These are phyloP conservation scores for Lecanicillium sp. DNA, from an alignment of 2,329 filamentous ascomycete species.

Conservation along the genomic window DNA sequence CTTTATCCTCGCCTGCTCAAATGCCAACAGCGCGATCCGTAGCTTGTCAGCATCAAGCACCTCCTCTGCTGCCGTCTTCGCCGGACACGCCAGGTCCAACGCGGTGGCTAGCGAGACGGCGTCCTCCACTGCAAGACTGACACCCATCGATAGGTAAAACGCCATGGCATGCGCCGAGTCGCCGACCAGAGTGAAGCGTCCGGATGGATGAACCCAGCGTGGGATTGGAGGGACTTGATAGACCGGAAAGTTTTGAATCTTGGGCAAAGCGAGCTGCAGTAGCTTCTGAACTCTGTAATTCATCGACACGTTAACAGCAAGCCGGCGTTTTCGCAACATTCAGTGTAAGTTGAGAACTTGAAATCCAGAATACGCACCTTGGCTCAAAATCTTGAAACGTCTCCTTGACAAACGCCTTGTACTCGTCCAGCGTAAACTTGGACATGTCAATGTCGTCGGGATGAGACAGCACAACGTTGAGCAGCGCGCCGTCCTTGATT, in stretches of 20 bases:
- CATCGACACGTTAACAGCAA: neutral
- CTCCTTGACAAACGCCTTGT: slow-evolving; percentile 3
- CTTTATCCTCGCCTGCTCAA: slow-evolving; percentile 8
- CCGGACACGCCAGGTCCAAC: slow-evolving; percentile 8
- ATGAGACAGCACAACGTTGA: slow-evolving; percentile 37
- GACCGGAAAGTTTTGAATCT: slow-evolving; percentile 13
- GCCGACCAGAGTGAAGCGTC: slow-evolving; percentile 11
- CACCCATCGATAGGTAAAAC: slow-evolving; percentile 15
- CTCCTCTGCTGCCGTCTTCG: neutral
- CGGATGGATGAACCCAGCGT: slow-evolving; percentile 9
- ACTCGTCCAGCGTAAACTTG: slow-evolving; percentile 6
- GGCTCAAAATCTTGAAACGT: slow-evolving; percentile 7
- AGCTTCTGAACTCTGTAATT: slow-evolving; percentile 8
- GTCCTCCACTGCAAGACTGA: slow-evolving; percentile 13
- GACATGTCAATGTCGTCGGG: slow-evolving; percentile 19
- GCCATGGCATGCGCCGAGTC: slow-evolving; percentile 14
- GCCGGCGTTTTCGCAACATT: neutral
- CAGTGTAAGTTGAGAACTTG: neutral
- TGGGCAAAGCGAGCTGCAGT: slow-evolving; percentile 6
- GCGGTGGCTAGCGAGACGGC: slow-evolving; percentile 10
- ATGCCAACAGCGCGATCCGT: slow-evolving; percentile 5
- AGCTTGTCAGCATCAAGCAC: neutral
- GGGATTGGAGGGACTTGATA: slow-evolving; percentile 11
- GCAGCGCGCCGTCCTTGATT: slow-evolving; percentile 29
- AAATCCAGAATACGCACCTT: slow-evolving; percentile 1